Percentiles rank a stretch among this genome's conserved stretches.
phyloP scores from a whole-genome alignment of 2,329 filamentous ascomycete species.

The Xylariaceae sp. region DNA sequence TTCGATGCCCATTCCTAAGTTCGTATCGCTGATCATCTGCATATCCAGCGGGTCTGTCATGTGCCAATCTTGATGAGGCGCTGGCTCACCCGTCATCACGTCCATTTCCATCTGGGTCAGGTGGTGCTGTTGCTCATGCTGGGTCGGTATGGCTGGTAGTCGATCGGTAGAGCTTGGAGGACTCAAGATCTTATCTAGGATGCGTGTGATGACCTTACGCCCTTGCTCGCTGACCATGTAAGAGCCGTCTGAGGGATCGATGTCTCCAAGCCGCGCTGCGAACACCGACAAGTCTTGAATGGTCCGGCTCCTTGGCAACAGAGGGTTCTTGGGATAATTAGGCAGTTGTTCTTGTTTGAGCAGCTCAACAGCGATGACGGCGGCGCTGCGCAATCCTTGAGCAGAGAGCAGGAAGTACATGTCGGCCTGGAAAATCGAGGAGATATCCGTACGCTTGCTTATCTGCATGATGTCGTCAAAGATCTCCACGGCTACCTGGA shows the following conservation, averaged over 20 bases:
- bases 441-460: slow-evolving; percentile 32
- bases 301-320: slow-evolving; percentile 35
- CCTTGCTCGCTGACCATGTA: slow-evolving; percentile 34
- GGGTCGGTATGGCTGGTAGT: slow-evolving; percentile 9
- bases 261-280: slow-evolving; percentile 31
- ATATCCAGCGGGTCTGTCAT: slow-evolving; percentile 22
- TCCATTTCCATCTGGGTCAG: slow-evolving; percentile 16
- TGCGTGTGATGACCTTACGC: slow-evolving; percentile 33
- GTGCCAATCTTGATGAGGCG: slow-evolving; percentile 18
- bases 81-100: slow-evolving; percentile 11
- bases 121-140: slow-evolving; percentile 13
- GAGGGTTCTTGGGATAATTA: slow-evolving; percentile 33
- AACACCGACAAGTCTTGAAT: slow-evolving; percentile 38
- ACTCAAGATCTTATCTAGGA: slow-evolving; percentile 35
- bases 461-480: slow-evolving; percentile 33
- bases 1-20: slow-evolving; percentile 25
- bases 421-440: slow-evolving; percentile 27
- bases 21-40: slow-evolving; percentile 21
- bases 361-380: slow-evolving; percentile 36
- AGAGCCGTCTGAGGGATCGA: slow-evolving; percentile 31
- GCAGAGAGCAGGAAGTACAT: slow-evolving; percentile 31
- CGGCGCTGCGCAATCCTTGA: slow-evolving; percentile 34
- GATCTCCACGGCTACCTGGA: slow-evolving; percentile 29
- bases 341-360: slow-evolving; percentile 35
- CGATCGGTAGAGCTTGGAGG: slow-evolving; percentile 22